Evolutionary conservation across 345 rosid genomes (phyloP), one percentile per base, ranked within the genome.

Genomic region (Eucalyptus dawsonii): DNA sequence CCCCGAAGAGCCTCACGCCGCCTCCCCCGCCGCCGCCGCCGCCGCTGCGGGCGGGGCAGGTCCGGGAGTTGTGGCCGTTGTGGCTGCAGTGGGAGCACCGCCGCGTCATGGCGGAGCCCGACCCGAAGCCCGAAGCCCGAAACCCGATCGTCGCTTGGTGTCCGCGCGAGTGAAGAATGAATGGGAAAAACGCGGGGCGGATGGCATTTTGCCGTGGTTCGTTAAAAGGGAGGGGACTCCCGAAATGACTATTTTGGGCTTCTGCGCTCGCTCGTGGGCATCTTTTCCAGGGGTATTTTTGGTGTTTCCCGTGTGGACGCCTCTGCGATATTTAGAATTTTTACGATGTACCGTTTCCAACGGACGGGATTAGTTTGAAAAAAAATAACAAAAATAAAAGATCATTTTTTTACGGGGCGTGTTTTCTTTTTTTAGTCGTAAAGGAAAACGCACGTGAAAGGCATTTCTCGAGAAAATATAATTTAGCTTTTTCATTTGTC

Each of bases 61-160:
- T 98, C 53, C 99, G 94, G 9, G 99, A 94, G 91, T 97, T 97
- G 94, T 97, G 99, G 15, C 99, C 99, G 93, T 97, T 97, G 97
- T 95, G 93, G 93, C 96, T 93, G 95, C 99, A 98, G 94, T 98
- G 98, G 88, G 99, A 98, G 92, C 99, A 98, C 92, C 99, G 93
- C 88, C 96, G 95, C 80, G 95, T 91, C 96, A 95, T 95, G 42
- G 76, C 24, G 42, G 22, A 34, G 24, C 24, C 12, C 80, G 42
- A 31, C 80, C 80, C 80, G 65, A 25, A n/a, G n/a, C 65, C 65
- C n/a, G 65, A 50, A 0, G 2, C 60, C 58, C 58, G 31, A 24
- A 56, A 1, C 25, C 13, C 6, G 29, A 25, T 56, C 62, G 62
- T 24, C 62, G 29, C 6, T 56, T 56, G 14, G 14, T 24, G 62